These are phyloP conservation scores for Sporisorium sorghi DNA, from an alignment of 1,284 basidiomycete genomes.

Conservation along the genomic window DNA sequence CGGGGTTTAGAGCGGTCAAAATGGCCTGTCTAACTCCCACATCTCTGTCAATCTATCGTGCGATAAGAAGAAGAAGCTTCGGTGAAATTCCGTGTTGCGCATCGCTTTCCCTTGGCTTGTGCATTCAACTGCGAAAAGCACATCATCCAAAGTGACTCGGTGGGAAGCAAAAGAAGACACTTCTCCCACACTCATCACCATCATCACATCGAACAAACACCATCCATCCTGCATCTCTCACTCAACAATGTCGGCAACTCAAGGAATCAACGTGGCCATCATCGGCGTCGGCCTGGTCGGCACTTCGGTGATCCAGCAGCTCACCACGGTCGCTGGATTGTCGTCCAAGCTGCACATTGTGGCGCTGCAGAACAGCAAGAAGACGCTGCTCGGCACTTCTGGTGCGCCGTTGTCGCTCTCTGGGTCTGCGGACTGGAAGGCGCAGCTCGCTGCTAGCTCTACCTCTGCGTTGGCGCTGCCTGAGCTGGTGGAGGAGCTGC, in stretches of 20 bases:
- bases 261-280: conserved; percentile 64
- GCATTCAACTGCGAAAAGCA: conserved; percentile 17
- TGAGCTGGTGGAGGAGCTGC: conserved; percentile 49
- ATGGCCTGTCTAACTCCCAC: conserved; percentile 22
- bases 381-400: conserved; percentile 60
- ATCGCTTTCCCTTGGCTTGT: conserved; percentile 18
- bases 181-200: neutral
- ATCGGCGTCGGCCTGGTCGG: conserved; percentile 68
- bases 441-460: conserved; percentile 40
- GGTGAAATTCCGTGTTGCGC: conserved; percentile 27
- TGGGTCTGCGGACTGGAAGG: conserved; percentile 53
- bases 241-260: conserved; percentile 33
- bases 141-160: conserved; percentile 33
- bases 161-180: neutral
- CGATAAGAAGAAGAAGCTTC: conserved; percentile 46
- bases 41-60: conserved; percentile 14
- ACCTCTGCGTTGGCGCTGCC: conserved; percentile 55
- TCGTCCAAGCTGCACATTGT: conserved; percentile 59
- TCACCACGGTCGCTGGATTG: conserved; percentile 53
- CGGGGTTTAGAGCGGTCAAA: conserved; percentile 33
- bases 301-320: conserved; percentile 63
- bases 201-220: neutral
- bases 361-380: conserved; percentile 66
- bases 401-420: conserved; percentile 36
- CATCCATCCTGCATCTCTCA: neutral